Percentiles rank a stretch among this genome's conserved stretches.
Evolutionary conservation across 106 monocot genomes (phyloP).

Genomic region (Dioscorea dumetorum): DNA sequence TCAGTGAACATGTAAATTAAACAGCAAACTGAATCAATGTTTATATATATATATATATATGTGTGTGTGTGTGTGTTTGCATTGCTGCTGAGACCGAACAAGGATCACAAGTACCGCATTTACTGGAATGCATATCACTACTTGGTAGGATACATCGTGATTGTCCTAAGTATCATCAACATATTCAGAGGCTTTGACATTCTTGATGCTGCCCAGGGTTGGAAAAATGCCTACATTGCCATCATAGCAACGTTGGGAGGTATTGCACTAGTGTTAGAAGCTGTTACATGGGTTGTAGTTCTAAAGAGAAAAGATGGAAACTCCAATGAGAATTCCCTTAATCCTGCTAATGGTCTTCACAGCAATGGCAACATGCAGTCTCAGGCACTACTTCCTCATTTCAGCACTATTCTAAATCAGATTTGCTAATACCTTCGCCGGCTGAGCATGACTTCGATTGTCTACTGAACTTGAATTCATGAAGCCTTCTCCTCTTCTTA

Average conservation of each 20-base stretch:
- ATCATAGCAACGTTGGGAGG: slow-evolving; percentile 40
- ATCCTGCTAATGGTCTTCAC: slow-evolving; percentile 16
- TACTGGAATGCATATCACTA: slow-evolving; percentile 94
- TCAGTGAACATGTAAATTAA: too few relatives aligned
- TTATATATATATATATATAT: slow-evolving; percentile 10
- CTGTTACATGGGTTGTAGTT: slow-evolving; percentile 59
- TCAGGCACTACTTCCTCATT: too few relatives aligned
- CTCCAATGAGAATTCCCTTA: slow-evolving; percentile 22
- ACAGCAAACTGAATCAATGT: too few relatives aligned
- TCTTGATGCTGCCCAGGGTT: slow-evolving; percentile 43
- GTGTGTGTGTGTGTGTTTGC: too few relatives aligned
- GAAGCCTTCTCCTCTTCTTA: too few relatives aligned
- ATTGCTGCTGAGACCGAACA: slow-evolving; percentile 73
- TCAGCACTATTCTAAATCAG: too few relatives aligned
- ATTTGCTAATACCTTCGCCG: too few relatives aligned
- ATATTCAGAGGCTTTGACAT: slow-evolving; percentile 84
- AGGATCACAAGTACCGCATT: slow-evolving; percentile 65
- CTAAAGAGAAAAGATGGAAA: slow-evolving; percentile 23
- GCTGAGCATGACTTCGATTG: too few relatives aligned
- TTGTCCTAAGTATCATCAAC: slow-evolving; percentile 68
- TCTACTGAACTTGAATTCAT: too few relatives aligned
- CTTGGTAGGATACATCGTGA: slow-evolving; percentile 59
- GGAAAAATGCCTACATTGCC: slow-evolving; percentile 77
- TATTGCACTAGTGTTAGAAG: slow-evolving; percentile 55
- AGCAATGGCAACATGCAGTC: too few relatives aligned